Conservation (phyloP, 2,329 filamentous ascomycete genomes). For the Diaporthe sp. region DNA sequence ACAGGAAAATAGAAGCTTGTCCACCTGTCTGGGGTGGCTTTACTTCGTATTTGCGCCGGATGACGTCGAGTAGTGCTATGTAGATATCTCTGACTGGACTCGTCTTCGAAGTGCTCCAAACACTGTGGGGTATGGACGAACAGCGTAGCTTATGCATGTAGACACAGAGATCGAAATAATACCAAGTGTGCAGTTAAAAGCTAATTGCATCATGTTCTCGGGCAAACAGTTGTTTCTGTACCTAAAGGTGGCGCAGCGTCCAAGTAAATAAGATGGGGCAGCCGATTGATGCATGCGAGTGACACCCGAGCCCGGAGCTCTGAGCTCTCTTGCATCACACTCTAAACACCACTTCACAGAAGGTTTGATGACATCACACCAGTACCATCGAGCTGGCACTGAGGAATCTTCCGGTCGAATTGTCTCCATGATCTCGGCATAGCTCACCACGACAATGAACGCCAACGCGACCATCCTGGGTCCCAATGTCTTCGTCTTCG, state of each 20-base stretch:
- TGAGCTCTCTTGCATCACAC: not conserved
- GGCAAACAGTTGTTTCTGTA: not conserved
- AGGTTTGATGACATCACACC: conserved; percentile 1
- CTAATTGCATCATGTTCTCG: not conserved
- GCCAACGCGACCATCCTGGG: conserved; percentile 51
- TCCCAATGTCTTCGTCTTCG: conserved; percentile 51
- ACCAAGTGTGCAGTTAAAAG: not conserved
- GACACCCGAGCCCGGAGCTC: not conserved
- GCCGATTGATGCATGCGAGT: not conserved
- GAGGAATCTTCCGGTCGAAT: not conserved
- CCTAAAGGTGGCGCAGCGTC: not conserved
- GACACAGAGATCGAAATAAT: too few species aligned
- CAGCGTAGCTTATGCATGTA: not conserved
- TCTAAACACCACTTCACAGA: not conserved
- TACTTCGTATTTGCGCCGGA: too few species aligned
- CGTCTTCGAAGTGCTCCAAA: not conserved
- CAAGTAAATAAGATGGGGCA: conserved; percentile 19
- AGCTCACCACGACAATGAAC: not conserved
- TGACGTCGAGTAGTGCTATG: not conserved
- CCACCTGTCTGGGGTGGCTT: not conserved
- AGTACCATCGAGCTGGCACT: not conserved
- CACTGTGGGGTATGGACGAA: too few species aligned
- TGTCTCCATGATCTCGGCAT: not conserved
- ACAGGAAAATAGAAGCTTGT: not conserved
- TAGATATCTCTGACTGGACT: not conserved